Conservation (phyloP, 2,329 filamentous ascomycete species). For the Falciphora oryzae region DNA sequence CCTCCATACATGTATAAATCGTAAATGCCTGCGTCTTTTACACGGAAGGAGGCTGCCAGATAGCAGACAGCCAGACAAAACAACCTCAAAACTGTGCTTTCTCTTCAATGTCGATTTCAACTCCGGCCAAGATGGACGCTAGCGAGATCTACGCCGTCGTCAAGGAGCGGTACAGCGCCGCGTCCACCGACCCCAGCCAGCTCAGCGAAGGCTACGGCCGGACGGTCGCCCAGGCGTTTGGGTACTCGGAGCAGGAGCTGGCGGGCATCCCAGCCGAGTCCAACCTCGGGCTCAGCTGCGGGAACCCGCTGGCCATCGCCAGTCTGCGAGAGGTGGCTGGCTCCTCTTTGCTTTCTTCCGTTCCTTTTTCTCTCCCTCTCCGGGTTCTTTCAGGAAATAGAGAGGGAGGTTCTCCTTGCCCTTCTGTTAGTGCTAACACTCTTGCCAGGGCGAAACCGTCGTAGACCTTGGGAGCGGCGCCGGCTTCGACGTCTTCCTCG, state of each 20-base stretch:
- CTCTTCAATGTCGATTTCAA: too few relatives aligned
- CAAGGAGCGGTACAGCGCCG: conserved; percentile 29
- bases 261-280: conserved; percentile 37
- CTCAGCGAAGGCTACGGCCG: conserved; percentile 27
- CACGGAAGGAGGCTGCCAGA: too few relatives aligned
- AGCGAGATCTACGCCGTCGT: conserved; percentile 30
- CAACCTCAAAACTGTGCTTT: too few relatives aligned
- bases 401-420: too few relatives aligned
- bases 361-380: too few relatives aligned
- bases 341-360: neutral
- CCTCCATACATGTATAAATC: neutral
- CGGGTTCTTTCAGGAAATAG: too few relatives aligned
- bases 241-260: conserved; percentile 44
- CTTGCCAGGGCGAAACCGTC: conserved; percentile 45
- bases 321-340: conserved; percentile 38
- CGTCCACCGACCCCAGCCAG: conserved; percentile 18
- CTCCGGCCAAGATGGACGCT: conserved; percentile 19
- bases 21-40: too few relatives aligned
- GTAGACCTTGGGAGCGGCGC: conserved; percentile 53
- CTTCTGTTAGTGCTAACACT: too few relatives aligned
- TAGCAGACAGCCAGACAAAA: neutral
- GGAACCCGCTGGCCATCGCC: conserved; percentile 45
- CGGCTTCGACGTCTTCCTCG: conserved; percentile 53
- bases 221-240: conserved; percentile 44
- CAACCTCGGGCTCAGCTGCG: conserved; percentile 49